Evolutionary conservation across 2,329 filamentous ascomycete genomes (phyloP).

Genomic region (Sporothrix phasma): DNA sequence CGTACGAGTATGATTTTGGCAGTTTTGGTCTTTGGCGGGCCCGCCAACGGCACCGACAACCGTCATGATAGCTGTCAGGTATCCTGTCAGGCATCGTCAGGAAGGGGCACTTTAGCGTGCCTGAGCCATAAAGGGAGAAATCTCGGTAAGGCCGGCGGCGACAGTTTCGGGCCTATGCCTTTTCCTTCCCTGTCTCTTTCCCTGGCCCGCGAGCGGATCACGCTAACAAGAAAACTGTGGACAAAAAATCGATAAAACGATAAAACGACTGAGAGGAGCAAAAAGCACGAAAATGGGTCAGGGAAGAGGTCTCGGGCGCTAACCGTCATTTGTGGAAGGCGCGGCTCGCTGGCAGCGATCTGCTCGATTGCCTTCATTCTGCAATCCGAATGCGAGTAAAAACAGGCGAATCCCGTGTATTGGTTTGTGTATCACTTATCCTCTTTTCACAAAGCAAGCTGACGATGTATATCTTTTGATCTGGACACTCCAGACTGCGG

Average conservation of each 20-base stretch:
- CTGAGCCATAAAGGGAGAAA: background rate
- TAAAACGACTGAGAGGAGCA: no score
- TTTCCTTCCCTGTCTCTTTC: background rate
- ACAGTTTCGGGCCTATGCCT: background rate
- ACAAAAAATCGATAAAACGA: background rate
- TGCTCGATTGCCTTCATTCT: background rate
- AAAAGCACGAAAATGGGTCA: background rate
- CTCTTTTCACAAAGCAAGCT: background rate
- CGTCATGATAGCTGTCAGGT: no score
- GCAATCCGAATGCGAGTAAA: background rate
- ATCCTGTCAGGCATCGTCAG: background rate
- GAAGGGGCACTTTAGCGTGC: background rate
- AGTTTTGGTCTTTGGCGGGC: background rate
- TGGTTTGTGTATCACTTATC: background rate
- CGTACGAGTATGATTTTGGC: background rate
- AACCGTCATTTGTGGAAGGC: background rate
- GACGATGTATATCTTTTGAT: background rate
- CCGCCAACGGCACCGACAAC: conserved; percentile 8
- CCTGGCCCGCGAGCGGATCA: background rate
- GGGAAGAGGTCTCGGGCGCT: background rate
- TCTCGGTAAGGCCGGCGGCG: background rate
- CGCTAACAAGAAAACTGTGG: background rate
- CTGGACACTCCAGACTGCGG: background rate
- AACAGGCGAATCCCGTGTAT: background rate
- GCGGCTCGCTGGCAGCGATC: background rate